phyloP scores from a whole-genome alignment of 2,329 filamentous ascomycete genomes.

The Tolypocladium album region DNA sequence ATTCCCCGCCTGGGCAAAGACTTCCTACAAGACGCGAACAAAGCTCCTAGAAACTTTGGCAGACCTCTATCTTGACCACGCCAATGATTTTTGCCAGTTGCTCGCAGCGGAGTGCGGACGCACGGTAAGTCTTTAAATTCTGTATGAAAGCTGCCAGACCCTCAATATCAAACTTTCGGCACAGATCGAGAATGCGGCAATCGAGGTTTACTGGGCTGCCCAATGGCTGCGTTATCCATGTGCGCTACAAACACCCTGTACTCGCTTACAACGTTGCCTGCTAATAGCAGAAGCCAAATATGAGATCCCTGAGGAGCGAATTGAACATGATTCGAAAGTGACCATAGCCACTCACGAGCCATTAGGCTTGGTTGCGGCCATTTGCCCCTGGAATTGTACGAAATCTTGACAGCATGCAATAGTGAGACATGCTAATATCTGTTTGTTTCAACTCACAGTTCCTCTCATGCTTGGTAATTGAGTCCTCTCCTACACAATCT shows the following conservation, averaged over 20 bases:
- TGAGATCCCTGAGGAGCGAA: not conserved
- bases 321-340: not conserved
- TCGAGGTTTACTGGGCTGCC: not conserved
- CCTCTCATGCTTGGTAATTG: conserved; percentile 1
- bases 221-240: conserved; percentile 1
- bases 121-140: not conserved
- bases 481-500: not conserved
- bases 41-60: not conserved
- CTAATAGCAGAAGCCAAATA: not conserved
- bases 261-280: not conserved
- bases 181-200: not conserved
- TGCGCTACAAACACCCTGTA: not conserved
- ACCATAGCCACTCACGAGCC: conserved; percentile 9
- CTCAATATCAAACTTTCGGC: not conserved
- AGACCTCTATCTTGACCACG: not conserved
- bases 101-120: not conserved
- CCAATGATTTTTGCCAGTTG: not conserved
- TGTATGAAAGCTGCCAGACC: not conserved
- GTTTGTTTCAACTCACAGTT: not conserved
- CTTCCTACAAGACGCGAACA: not conserved
- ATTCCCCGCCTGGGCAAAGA: not conserved
- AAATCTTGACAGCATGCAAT: not conserved
- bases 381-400: conserved; percentile 40
- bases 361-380: conserved; percentile 27
- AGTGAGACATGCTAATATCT: conserved; percentile 21